A percentile compares a stretch with the other conserved stretches of the same genome.
phyloP scores from a whole-genome alignment of 176 grass and related monocot genomes.

The Saccharum spontaneum region DNA sequence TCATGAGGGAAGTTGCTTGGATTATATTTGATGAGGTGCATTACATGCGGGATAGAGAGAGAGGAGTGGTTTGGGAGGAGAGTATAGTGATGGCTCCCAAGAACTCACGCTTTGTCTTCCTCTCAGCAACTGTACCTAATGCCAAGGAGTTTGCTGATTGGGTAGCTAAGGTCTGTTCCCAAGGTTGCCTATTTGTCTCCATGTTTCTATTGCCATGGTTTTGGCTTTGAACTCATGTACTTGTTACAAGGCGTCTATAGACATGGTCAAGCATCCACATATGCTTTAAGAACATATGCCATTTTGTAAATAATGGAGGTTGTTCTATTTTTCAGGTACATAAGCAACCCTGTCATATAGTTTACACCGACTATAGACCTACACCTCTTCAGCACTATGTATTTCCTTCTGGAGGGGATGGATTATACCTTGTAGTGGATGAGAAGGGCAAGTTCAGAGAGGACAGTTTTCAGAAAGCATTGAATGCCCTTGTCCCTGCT shows the following conservation, averaged over 20 bases:
- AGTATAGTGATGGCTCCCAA: slow-evolving; percentile 98
- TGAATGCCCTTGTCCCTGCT: slow-evolving; percentile 82
- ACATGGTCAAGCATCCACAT: neutral
- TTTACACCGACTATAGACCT: slow-evolving; percentile 94
- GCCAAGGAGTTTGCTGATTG: slow-evolving; percentile 97
- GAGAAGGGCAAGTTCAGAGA: slow-evolving; percentile 97
- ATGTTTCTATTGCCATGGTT: neutral
- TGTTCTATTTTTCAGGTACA: slow-evolving; percentile 75
- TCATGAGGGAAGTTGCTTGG: slow-evolving; percentile 95
- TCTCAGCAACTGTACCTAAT: slow-evolving; percentile 95
- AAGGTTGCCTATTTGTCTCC: neutral
- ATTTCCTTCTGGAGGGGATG: slow-evolving; percentile 93
- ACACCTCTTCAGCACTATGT: slow-evolving; percentile 96
- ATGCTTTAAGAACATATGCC: neutral
- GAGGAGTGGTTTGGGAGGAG: slow-evolving; percentile 98
- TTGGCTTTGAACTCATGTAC: neutral
- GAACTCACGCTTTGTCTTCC: slow-evolving; percentile 91
- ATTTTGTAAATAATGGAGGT: neutral
- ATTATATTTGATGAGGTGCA: slow-evolving; percentile 98
- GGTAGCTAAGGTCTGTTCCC: slow-evolving; percentile 81
- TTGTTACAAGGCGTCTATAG: neutral
- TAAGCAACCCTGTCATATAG: slow-evolving; percentile 96
- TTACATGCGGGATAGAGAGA: slow-evolving; percentile 97
- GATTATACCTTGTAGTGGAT: slow-evolving; percentile 90
- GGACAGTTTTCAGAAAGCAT: slow-evolving; percentile 94